Base-by-base conservation (phyloP, 2,329 filamentous ascomycete species). In the Penicillium sclerotigenum region DNA sequence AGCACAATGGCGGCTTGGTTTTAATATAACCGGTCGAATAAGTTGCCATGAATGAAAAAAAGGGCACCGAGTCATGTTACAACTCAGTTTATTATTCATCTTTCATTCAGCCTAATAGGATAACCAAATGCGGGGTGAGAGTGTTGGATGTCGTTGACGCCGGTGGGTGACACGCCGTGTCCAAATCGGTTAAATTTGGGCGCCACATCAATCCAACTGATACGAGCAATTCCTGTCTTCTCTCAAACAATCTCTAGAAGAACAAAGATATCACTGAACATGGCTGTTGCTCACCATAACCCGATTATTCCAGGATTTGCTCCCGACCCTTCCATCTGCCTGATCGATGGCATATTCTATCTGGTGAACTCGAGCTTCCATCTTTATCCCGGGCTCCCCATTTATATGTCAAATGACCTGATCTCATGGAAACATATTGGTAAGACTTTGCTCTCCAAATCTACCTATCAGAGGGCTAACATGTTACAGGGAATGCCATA, bases 261-360 rank as follows among this genome's bases (percentile, higher is more conserved):
- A 47, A n/a, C 8, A 16, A 38, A 10, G 9, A 26, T 11, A 33
- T 22, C 9, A 47, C 16, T 24, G 24, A 22, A 14, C 20, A 54
- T 54, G 28, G 22, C n/a, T 20, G n/a, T 18, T 29, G 11, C 29
- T 22, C 6, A 42, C n/a, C 43, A 40, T 11, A 80, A 80, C 58
- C 78, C 77, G 2, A 75, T 80, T 31, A 63, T 80, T 3, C 74
- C 78, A 4, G 78, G 78, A 13, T 80, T 75, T 50, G 71, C 78
- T 48, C 74, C 78, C 0, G 77, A 80, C 57, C 78, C 78, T 1
- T 76, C 72, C 42, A 78, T 77, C 54, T 71, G 76, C 22, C 71
- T 74, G 38, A 74, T 79, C 6, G 62, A 68, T 33, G 61, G 71
- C 24, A 77, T 73, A 0, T 78, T 75, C 61, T 80, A 77, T 65